Base-by-base conservation (phyloP, 1,284 basidiomycete genomes). In the Puccinia novopanici region DNA sequence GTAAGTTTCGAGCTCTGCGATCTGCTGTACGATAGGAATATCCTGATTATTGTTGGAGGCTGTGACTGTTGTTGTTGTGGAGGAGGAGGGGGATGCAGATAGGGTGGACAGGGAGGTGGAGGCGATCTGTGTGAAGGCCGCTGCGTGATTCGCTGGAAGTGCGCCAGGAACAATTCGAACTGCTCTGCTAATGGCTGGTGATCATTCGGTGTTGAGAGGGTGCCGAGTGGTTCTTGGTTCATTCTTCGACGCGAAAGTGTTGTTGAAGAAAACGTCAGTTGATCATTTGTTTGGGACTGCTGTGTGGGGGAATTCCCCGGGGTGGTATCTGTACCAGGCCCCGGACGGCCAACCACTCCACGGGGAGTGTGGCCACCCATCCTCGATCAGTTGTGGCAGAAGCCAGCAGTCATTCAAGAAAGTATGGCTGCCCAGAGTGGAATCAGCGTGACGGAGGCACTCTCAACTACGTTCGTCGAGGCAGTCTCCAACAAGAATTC, bases 381-480 rank as follows among this genome's bases (percentile, higher is more conserved):
- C n/a, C n/a, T n/a, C n/a, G n/a, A n/a, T n/a, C n/a, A n/a, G n/a
- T n/a, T n/a, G n/a, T n/a, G n/a, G 19, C 50, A 52, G 19, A 12
- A 12, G 50, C 50, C 45, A 45, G 45, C 45, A 45, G 15, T 6
- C 6, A 45, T 6, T 45, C 6, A 6, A 45, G 61, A 1, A 42
- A 63, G 19, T 24, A 80, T 80, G 78, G 73, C 70, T 45, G 59
- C 78, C 55, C 78, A 73, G 27, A 80, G 78, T 48, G 78, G 78
- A 19, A 80, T 80, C 19, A n/a, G 57, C 30, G 34, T 74, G 48
- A 74, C 48, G 24, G 48, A 71, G 8, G 59, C 40, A 48, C 78
- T 80, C n/a, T 52, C 71, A 6, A 40, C n/a, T 10, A 27, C 57
- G 22, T 80, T 80, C 42, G 71, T 61, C 54, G 48, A 80, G 19